phyloP scores from a whole-genome alignment of 2,329 filamentous ascomycete species.

The Nothophoma quercina region DNA sequence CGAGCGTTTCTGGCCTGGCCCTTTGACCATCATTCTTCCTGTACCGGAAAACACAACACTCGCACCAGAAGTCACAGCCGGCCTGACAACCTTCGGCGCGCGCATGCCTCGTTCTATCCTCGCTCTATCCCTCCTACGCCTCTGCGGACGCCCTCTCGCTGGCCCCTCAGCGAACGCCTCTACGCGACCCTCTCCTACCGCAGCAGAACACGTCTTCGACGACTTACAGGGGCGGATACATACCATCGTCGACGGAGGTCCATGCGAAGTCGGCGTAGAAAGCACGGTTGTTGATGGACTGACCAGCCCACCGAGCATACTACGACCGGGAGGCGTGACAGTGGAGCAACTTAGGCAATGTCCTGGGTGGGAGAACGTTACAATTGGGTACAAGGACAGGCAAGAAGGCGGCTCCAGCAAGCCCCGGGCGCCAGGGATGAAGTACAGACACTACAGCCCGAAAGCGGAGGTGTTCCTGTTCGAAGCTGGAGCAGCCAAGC shows the following conservation, averaged over 20 bases:
- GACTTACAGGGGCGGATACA: conserved; percentile 85
- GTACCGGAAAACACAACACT: conserved; percentile 74
- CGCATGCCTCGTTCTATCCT: conserved; percentile 87
- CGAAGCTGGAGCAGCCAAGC: conserved; percentile 61
- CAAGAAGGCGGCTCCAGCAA: conserved; percentile 65
- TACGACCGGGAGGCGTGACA: conserved; percentile 86
- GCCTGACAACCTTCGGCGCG: conserved; percentile 82
- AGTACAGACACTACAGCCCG: conserved; percentile 97
- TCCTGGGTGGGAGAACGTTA: conserved; percentile 80
- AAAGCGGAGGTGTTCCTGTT: conserved; percentile 86
- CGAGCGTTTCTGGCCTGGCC: conserved; percentile 89
- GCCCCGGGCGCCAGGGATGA: conserved; percentile 94
- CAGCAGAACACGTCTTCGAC: conserved; percentile 85
- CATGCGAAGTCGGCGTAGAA: conserved; percentile 89
- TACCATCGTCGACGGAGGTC: conserved; percentile 86
- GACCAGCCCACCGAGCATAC: conserved; percentile 77
- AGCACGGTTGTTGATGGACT: conserved; percentile 96
- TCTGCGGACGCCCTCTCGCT: conserved; percentile 80
- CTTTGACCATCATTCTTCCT: conserved; percentile 87
- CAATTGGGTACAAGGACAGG: conserved; percentile 79
- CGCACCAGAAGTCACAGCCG: conserved; percentile 91
- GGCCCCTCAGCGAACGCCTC: conserved; percentile 95
- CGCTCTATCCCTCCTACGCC: conserved; percentile 85
- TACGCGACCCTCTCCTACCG: conserved; percentile 90
- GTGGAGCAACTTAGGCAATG: conserved; percentile 78